Base-by-base conservation (phyloP, 2,329 filamentous ascomycete species). In the Xylariomycetidae sp. region DNA sequence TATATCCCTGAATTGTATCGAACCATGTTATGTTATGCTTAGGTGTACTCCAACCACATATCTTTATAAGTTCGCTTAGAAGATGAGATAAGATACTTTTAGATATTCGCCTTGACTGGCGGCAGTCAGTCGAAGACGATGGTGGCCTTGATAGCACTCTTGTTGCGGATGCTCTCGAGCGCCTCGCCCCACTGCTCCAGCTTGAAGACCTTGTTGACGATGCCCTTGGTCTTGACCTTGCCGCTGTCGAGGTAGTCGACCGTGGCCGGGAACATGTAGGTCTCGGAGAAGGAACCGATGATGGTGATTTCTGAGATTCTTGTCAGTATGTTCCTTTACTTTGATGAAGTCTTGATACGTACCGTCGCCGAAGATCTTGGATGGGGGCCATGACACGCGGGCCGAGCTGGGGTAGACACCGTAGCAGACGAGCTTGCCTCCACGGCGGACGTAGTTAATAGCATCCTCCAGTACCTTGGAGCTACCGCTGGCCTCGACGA, bases 151-250 rank as follows among this genome's bases (percentile, higher is more conserved):
- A 87, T 84, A 38, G 80, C 81, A 33, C 65, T 74, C 69, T 85
- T 85, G 62, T 83, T 80, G 51, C 70, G 76, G 67, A 87, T 85
- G 37, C 75, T 72, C 57, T 85, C 76, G 45, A 87, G 63, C 41
- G 80, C 82, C 55, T 84, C 77, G 28, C 66, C 76, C 72, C 80
- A 86, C 54, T 86, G 71, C 53, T 87, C 81, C n/a, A 86, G 66
- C 61, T 72, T 80, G 64, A 80, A 87, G 5, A 70, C 74, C 66
- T 84, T 85, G 63, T 85, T 84, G 44, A 85, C 81, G 34, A 87
- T 84, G 4, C 82, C 81, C 33, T 71, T 64, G 31, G 83, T 71
- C 59, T 71, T 77, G 46, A 81, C 66, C 57, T 77, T 78, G 36
- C 75, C 73, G 13, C 65, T 70, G 50, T 79, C 71, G 18, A 77